phyloP scores from a whole-genome alignment of 306 rosid species.

The Vicia villosa region DNA sequence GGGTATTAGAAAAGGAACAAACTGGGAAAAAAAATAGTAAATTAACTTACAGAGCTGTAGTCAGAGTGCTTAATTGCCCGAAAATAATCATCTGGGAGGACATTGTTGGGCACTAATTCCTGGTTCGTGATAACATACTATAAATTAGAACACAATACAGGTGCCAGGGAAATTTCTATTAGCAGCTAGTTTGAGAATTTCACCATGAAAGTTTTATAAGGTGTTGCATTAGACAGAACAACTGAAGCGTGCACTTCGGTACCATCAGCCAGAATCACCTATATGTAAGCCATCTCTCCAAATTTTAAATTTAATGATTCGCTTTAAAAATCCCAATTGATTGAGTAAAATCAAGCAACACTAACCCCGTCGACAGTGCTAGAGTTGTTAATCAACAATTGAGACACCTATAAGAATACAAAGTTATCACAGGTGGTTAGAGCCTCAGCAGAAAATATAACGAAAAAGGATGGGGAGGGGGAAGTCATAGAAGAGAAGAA shows the following conservation, averaged over 20 bases:
- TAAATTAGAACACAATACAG: slow-evolving; percentile 34
- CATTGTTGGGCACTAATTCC: slow-evolving; percentile 70
- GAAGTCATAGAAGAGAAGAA: slow-evolving; percentile 20
- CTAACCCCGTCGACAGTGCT: slow-evolving; percentile 85
- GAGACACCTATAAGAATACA: slow-evolving; percentile 63
- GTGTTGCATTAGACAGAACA: slow-evolving; percentile 93
- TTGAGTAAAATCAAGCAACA: slow-evolving; percentile 46
- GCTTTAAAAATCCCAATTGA: slow-evolving; percentile 39
- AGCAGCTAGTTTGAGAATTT: slow-evolving; percentile 30
- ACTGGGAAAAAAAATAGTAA: slow-evolving; percentile 3
- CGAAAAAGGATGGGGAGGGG: neutral
- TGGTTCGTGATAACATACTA: slow-evolving; percentile 45
- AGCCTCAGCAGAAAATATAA: neutral
- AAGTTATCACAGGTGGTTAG: slow-evolving; percentile 10
- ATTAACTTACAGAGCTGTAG: slow-evolving; percentile 82
- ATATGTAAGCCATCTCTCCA: slow-evolving; percentile 36
- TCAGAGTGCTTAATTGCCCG: slow-evolving; percentile 74
- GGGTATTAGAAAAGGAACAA: neutral
- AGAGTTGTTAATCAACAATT: slow-evolving; percentile 64
- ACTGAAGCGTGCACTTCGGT: slow-evolving; percentile 69
- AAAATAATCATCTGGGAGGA: slow-evolving; percentile 73
- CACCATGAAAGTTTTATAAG: slow-evolving; percentile 85
- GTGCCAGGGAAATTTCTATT: slow-evolving; percentile 11
- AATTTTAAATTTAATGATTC: slow-evolving; percentile 33
- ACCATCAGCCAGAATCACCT: slow-evolving; percentile 87